Evolutionary conservation across 2,329 filamentous ascomycete genomes (phyloP).

Genomic region (Curvularia sp.): DNA sequence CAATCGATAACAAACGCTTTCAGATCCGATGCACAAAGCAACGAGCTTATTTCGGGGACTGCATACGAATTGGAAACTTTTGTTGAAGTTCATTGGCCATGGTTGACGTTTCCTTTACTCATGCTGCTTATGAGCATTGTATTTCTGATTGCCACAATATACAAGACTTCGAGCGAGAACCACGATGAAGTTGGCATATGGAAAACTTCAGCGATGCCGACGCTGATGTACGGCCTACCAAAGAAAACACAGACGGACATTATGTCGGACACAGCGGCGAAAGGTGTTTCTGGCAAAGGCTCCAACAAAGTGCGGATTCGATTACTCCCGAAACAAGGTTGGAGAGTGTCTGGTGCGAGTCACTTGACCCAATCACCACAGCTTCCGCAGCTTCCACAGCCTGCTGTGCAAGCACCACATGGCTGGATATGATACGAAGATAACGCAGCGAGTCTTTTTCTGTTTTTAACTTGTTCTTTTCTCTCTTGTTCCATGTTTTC

Average conservation of each 20-base stretch:
- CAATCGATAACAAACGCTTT: too few relatives aligned
- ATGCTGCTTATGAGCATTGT: constrained; percentile 30
- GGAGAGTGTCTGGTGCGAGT: constrained; percentile 29
- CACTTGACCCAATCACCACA: constrained; percentile 8
- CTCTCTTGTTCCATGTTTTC: too few relatives aligned
- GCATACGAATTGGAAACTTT: too few relatives aligned
- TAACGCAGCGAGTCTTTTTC: neutral
- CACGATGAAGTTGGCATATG: constrained; percentile 23
- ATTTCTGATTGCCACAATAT: constrained; percentile 36
- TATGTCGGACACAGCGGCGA: too few relatives aligned
- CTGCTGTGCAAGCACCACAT: constrained; percentile 8
- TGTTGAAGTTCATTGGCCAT: constrained; percentile 42
- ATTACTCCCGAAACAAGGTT: constrained; percentile 24
- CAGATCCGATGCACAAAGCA: too few relatives aligned
- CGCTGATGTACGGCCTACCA: constrained; percentile 32
- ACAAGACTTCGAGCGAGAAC: constrained; percentile 26
- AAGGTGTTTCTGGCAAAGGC: too few relatives aligned
- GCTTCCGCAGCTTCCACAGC: constrained; percentile 13
- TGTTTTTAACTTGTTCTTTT: neutral
- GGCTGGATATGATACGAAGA: constrained; percentile 19
- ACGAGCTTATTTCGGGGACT: too few relatives aligned
- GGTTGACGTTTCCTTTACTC: constrained; percentile 38
- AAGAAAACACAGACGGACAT: constrained; percentile 5
- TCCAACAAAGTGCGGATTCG: constrained; percentile 14
- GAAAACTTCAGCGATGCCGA: constrained; percentile 41